Base-by-base conservation (phyloP, 2,329 filamentous ascomycete species). In the Pseudogymnoascus sp. region DNA sequence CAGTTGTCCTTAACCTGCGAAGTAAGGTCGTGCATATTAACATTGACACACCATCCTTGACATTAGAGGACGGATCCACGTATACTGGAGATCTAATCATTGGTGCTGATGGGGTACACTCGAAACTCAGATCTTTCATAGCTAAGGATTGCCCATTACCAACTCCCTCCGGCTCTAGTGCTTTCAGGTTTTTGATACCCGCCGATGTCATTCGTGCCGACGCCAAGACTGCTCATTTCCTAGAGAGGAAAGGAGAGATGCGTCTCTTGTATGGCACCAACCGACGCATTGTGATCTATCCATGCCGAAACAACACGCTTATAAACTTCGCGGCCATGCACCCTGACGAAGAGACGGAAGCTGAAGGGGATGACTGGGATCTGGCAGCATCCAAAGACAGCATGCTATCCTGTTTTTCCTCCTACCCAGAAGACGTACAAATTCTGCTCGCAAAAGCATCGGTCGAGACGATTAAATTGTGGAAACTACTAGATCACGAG, bases 401-500 rank as follows among this genome's bases (percentile, higher is more conserved):
- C 39, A 43, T 43, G 39, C 12, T 43, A 43, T 43, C 39, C 1
- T 43, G 39, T 43, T 43, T 43, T 11, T 43, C 39, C 7, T 25
- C 39, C 6, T 43, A 43, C 14, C 39, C 39, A 4, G 39, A 43
- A 20, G 39, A 43, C 8, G 39, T 43, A 8, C 39, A 4, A 25
- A 14, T 25, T 25, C 12, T 43, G 12, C 65, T 81, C 3, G 65
- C 64, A 4, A 78, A 79, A 65, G 78, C 74, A 0, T 75, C 79
- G n/a, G 70, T 75, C 0, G 68, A 73, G 0, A 74, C 74, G 0
- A 67, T 86, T 18, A 84, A 81, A 60, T 73, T 84, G 0, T 87
- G 83, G 84, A 79, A 77, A 20, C 70, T 87, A 1, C 69, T 86
- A 3, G 86, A 89, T 64, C 86, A 87, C 81, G 78, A 82, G 3